A percentile compares a stretch with the other conserved stretches of the same genome.
Evolutionary conservation across 768 basidiomycete genomes (phyloP).

Genomic region (Cystofilobasidium ferigula): DNA sequence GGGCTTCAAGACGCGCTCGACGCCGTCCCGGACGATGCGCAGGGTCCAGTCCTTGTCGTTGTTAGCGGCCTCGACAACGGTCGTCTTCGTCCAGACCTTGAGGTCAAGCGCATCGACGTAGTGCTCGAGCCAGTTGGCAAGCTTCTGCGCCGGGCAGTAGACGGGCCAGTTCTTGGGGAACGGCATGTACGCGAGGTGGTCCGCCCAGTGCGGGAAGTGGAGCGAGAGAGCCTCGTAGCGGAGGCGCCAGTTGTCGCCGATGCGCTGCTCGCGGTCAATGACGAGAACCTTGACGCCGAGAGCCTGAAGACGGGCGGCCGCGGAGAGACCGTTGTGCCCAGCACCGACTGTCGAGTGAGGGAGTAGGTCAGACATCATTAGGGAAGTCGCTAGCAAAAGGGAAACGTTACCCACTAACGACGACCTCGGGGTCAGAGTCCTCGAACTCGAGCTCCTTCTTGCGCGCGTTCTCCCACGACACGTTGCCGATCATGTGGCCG

Average conservation of each 20-base stretch:
- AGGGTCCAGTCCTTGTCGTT: slow-evolving; percentile 37
- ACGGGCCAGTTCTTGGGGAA: slow-evolving; percentile 37
- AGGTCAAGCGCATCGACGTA: slow-evolving; percentile 43
- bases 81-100: slow-evolving; percentile 42
- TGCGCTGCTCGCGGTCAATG: slow-evolving; percentile 37
- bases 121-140: slow-evolving; percentile 44
- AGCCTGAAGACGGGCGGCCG: slow-evolving; percentile 43
- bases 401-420: slow-evolving; percentile 45
- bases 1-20: not conserved
- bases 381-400: slow-evolving; percentile 37
- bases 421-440: slow-evolving; percentile 48
- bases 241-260: slow-evolving; percentile 32
- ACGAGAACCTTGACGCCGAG: slow-evolving; percentile 41
- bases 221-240: slow-evolving; percentile 43
- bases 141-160: slow-evolving; percentile 42
- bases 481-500: slow-evolving; percentile 32
- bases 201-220: slow-evolving; percentile 33
- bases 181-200: slow-evolving; percentile 16
- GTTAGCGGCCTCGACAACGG: slow-evolving; percentile 37
- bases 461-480: slow-evolving; percentile 28
- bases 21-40: slow-evolving; percentile 38
- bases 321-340: slow-evolving; percentile 39
- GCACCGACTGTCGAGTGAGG: slow-evolving; percentile 25
- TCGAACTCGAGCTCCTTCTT: slow-evolving; percentile 40
- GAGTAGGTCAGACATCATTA: slow-evolving; percentile 12